These are phyloP conservation scores for Colletotrichum tabaci DNA, from an alignment of 2,329 filamentous ascomycete genomes.

Conservation along the genomic window DNA sequence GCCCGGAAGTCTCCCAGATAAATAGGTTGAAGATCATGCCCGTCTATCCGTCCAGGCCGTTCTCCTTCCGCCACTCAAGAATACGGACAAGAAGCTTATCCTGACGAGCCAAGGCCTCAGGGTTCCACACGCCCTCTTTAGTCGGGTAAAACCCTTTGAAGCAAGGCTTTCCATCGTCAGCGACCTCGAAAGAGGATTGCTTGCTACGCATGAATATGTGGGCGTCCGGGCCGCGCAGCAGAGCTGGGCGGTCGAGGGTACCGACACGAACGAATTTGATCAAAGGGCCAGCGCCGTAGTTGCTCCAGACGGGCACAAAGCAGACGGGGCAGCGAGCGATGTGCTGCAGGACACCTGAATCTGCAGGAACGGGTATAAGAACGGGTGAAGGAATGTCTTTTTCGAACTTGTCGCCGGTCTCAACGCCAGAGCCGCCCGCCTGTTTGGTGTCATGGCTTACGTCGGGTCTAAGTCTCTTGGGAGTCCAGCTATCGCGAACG, in stretches of 20 bases:
- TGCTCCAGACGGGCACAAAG: slow-evolving; percentile 56
- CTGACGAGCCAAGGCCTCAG: slow-evolving; percentile 51
- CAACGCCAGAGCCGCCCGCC: not conserved
- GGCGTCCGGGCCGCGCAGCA: slow-evolving; percentile 58
- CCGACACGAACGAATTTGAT: slow-evolving; percentile 59
- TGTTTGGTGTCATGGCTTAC: not conserved
- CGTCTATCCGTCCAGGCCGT: not conserved
- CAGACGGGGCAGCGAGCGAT: slow-evolving; percentile 61
- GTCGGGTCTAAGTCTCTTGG: slow-evolving; percentile 13
- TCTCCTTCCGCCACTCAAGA: slow-evolving; percentile 24
- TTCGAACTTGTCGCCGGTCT: not conserved
- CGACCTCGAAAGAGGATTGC: slow-evolving; percentile 55
- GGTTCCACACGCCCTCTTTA: slow-evolving; percentile 50
- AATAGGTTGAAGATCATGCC: too few species aligned
- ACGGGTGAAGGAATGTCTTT: slow-evolving; percentile 33
- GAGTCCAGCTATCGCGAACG: slow-evolving; percentile 28
- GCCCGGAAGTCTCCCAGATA: not conserved
- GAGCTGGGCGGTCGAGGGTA: slow-evolving; percentile 58
- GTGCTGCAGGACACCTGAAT: slow-evolving; percentile 57
- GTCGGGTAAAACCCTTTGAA: slow-evolving; percentile 55
- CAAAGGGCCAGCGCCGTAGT: slow-evolving; percentile 54
- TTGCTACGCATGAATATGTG: slow-evolving; percentile 61
- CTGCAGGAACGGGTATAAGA: slow-evolving; percentile 53
- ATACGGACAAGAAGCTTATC: slow-evolving; percentile 46
- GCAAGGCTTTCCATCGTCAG: slow-evolving; percentile 53